phyloP scores from a whole-genome alignment of 495 filamentous ascomycete species.

The Xylaria cubensis region DNA sequence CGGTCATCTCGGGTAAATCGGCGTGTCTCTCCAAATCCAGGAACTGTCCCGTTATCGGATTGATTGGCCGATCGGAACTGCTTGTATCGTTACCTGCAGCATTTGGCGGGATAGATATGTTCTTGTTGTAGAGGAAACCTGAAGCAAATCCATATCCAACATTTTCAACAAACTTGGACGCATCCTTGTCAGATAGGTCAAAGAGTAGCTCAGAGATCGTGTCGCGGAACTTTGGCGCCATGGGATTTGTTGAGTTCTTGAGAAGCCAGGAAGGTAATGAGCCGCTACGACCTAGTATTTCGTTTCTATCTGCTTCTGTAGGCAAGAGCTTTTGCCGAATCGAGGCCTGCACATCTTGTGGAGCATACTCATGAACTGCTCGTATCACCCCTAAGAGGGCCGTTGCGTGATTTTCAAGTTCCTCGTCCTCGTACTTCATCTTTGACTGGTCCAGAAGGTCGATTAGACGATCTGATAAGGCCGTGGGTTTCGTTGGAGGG shows the following conservation, averaged over 20 bases:
- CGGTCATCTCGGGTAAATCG: constrained; percentile 74
- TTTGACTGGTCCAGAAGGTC: constrained; percentile 74
- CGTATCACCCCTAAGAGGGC: constrained; percentile 77
- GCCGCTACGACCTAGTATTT: constrained; percentile 76
- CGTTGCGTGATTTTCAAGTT: constrained; percentile 71
- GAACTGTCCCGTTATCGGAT: constrained; percentile 91
- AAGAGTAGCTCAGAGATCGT: constrained; percentile 84
- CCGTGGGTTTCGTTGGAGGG: constrained; percentile 66
- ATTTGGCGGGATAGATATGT: constrained; percentile 74
- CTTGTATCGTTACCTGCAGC: constrained; percentile 51
- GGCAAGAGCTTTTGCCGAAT: constrained; percentile 78
- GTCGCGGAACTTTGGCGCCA: constrained; percentile 71
- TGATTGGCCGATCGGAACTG: constrained; percentile 56
- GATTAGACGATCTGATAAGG: constrained; percentile 72
- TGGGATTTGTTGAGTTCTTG: constrained; percentile 75
- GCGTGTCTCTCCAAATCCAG: constrained; percentile 69
- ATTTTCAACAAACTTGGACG: constrained; percentile 74
- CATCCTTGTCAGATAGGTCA: constrained; percentile 79
- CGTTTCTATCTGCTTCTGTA: constrained; percentile 75
- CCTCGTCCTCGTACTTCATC: constrained; percentile 62
- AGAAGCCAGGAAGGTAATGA: constrained; percentile 80
- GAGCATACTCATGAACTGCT: constrained; percentile 74
- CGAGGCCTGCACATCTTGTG: constrained; percentile 62
- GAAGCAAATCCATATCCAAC: constrained; percentile 93
- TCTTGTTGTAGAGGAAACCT: constrained; percentile 83